Conservation (phyloP, 208 protist genomes). For the Lotmaria passim region DNA sequence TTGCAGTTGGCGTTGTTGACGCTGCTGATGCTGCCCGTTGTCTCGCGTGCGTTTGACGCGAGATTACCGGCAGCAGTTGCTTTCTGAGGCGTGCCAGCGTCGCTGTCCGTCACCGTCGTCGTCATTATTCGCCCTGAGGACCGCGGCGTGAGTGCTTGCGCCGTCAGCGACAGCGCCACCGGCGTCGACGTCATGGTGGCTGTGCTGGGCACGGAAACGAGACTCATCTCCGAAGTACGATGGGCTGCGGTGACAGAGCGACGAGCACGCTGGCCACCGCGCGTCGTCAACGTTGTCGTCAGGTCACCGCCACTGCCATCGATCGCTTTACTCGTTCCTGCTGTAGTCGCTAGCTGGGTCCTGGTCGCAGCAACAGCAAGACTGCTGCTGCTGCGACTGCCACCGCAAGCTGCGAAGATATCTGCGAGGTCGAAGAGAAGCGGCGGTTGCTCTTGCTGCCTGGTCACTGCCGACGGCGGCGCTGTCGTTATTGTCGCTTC, state of each 20-base stretch:
- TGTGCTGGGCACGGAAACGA: background rate
- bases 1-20: background rate
- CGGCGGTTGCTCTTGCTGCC: background rate
- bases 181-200: conserved; percentile 8
- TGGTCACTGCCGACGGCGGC: background rate
- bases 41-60: too few species aligned
- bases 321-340: background rate
- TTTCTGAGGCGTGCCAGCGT: background rate
- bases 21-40: background rate
- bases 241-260: background rate
- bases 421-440: background rate
- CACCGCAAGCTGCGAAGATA: background rate
- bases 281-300: background rate
- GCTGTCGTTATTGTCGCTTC: background rate
- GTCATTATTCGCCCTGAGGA: background rate
- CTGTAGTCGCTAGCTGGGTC: background rate
- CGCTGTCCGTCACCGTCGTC: too few species aligned
- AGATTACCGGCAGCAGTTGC: too few species aligned
- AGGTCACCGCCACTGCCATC: too few species aligned
- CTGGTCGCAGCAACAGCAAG: too few species aligned
- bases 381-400: too few species aligned
- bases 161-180: conserved; percentile 11
- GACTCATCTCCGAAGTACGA: background rate
- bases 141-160: background rate
- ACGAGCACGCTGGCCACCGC: background rate